Evolutionary conservation across 176 grass and related monocot genomes (phyloP), one percentile per base, ranked within the genome.

Genomic region (Rhynchospora pubera): DNA sequence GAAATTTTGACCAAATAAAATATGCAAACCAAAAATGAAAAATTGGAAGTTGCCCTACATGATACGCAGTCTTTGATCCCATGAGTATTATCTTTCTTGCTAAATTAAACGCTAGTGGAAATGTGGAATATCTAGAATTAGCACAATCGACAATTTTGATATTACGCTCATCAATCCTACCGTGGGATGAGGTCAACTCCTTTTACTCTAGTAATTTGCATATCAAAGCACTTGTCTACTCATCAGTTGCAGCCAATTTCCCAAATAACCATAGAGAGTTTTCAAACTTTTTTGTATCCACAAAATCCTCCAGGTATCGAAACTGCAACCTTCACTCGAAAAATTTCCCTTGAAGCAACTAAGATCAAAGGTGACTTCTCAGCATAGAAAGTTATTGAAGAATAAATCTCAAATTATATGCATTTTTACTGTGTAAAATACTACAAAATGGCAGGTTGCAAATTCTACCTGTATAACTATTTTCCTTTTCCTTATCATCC

Each of bases 391-490:
- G 66, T 21, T 69, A 70, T 10, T 70, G 19, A 70, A 45, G 23
- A 53, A 56, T 48, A 53, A 5, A 4, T 23, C 18, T 4, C 14
- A 16, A 55, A 56, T 28, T 26, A 76, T 75, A 53, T 76, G 50
- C 68, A 52, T 76, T 16, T 48, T 55, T 48, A 26, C 55, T 76
- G 21, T 32, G 21, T 76, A 18, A 76, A 53, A 18, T 55, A 10
- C 55, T 75, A 76, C 72, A 76, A 76, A 75, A 76, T 76, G 72
- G 9, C 47, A 73, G 11, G 47, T 53, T 21, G 13, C 47, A 30
- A 75, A 76, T 28, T 46, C 46, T 76, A 76, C 47, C 39, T 5
- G 32, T 70, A 70, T 43, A 45, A 6, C 66, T 70, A 15, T 70
- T 44, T 70, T 45, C 66, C 39, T 45, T 70, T 69, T 70, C n/a